phyloP scores from a whole-genome alignment of 164 flowering plant species.

The Macadamia integrifolia region DNA sequence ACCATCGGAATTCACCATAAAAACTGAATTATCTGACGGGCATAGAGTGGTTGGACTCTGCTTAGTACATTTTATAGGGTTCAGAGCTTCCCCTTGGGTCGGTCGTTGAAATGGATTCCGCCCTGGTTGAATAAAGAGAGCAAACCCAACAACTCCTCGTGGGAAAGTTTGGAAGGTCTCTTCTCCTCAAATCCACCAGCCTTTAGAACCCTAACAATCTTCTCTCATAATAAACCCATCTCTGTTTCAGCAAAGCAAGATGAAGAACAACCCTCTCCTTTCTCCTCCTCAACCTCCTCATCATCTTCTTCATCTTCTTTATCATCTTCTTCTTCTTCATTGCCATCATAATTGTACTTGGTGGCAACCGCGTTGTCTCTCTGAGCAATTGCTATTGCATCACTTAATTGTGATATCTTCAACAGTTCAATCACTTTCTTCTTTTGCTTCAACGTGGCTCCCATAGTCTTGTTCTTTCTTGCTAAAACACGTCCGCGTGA shows the following conservation, averaged over 20 bases:
- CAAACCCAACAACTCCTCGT: conserved; percentile 51
- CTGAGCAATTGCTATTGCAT: neutral
- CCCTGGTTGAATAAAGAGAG: conserved; percentile 52
- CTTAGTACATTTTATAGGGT: no score
- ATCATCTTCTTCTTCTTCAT: conserved; percentile 4
- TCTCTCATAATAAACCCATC: conserved; percentile 45
- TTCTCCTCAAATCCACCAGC: conserved; percentile 58
- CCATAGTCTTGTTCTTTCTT: conserved; percentile 86
- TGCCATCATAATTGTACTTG: neutral
- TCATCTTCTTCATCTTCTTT: conserved; percentile 12
- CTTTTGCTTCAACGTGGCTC: conserved; percentile 88
- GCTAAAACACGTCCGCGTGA: conserved; percentile 70
- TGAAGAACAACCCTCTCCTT: conserved; percentile 14
- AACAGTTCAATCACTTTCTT: conserved; percentile 67
- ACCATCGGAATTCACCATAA: no score
- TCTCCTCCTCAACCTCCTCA: conserved; percentile 10
- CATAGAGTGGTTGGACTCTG: no score
- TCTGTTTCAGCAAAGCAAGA: conserved; percentile 20
- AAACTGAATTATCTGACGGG: no score
- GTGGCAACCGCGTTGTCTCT: conserved; percentile 6
- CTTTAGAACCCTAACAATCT: conserved; percentile 45
- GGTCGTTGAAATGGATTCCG: conserved; percentile 56
- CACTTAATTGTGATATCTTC: conserved; percentile 19
- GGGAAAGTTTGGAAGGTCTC: conserved; percentile 76
- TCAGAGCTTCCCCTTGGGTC: conserved; percentile 7